A percentile compares a stretch with the other conserved stretches of the same genome.
phyloP scores from a whole-genome alignment of 1,139 yeast genomes.

The Saccharomyces hybrid region DNA sequence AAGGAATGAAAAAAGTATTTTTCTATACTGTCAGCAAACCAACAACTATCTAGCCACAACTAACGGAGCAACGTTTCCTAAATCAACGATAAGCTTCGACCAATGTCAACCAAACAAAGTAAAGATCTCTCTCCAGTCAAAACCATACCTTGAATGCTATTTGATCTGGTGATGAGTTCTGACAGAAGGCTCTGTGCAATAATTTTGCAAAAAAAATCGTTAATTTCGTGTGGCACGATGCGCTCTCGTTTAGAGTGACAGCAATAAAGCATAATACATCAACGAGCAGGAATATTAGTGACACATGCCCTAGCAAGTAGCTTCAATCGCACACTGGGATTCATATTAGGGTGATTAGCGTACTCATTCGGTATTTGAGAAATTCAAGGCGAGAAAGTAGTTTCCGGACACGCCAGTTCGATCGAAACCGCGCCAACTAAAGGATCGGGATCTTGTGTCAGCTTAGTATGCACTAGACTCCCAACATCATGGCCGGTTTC shows the following conservation, averaged over 20 bases:
- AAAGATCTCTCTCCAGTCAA: not conserved
- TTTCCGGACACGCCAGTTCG: not conserved
- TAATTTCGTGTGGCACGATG: not conserved
- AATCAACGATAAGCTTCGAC: not conserved
- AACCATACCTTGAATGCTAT: not conserved
- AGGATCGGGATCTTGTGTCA: not conserved
- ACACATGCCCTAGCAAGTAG: not conserved
- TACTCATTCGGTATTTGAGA: not conserved
- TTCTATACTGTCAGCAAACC: not conserved
- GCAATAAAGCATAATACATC: not conserved
- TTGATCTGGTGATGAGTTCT: conserved; percentile 1
- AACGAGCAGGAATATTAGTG: not conserved
- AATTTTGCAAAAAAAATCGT: not conserved
- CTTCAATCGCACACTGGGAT: not conserved
- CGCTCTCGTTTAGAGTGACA: not conserved
- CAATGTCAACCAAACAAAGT: not conserved
- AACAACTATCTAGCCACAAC: not conserved
- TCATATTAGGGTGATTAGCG: not conserved
- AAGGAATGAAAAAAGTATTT: not conserved
- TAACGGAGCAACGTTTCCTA: not conserved
- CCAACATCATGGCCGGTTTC: not conserved
- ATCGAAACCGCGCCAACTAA: not conserved
- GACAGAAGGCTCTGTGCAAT: not conserved
- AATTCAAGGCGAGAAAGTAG: not conserved
- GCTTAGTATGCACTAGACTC: not conserved